Percentiles rank a stretch among this genome's conserved stretches.
These are phyloP conservation scores for Ampelomyces quisqualis DNA, from an alignment of 2,329 filamentous ascomycete genomes.

Conservation along the genomic window DNA sequence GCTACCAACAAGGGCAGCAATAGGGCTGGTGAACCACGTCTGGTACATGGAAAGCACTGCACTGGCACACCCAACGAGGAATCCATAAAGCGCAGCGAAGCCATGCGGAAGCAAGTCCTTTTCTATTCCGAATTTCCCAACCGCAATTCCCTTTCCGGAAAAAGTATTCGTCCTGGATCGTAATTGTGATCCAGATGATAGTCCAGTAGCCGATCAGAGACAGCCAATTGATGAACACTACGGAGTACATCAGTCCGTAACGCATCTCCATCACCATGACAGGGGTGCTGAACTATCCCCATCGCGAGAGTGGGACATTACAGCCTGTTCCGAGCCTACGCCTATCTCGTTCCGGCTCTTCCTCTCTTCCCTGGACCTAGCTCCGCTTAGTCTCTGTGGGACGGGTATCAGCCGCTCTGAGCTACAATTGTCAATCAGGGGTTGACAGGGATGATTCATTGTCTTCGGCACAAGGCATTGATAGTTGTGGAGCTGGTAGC, in stretches of 20 bases:
- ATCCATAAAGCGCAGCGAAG: slow-evolving; percentile 23
- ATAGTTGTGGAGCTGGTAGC: slow-evolving; percentile 9
- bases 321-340: slow-evolving; percentile 1
- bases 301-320: slow-evolving; percentile 13
- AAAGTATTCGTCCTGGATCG: slow-evolving; percentile 23
- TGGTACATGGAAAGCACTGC: slow-evolving; percentile 29
- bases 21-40: slow-evolving; percentile 23
- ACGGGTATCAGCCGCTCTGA: slow-evolving; percentile 7
- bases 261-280: not conserved
- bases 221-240: slow-evolving; percentile 65
- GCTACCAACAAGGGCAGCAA: slow-evolving; percentile 31
- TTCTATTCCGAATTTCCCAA: slow-evolving; percentile 27
- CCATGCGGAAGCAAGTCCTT: slow-evolving; percentile 22
- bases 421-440: slow-evolving; percentile 10
- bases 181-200: slow-evolving; percentile 28
- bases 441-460: slow-evolving; percentile 1
- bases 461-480: slow-evolving; percentile 3
- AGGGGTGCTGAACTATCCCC: not conserved
- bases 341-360: slow-evolving; percentile 7
- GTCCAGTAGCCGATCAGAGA: slow-evolving; percentile 38
- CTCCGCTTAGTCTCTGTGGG: no score
- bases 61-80: slow-evolving; percentile 24
- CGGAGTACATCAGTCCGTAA: not conserved
- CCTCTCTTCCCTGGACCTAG: slow-evolving; percentile 15
- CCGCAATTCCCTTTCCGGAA: slow-evolving; percentile 22